Evolutionary conservation across 305 asterid genomes (phyloP), one percentile per base, ranked within the genome.

Genomic region (Euphrasia arctica): DNA sequence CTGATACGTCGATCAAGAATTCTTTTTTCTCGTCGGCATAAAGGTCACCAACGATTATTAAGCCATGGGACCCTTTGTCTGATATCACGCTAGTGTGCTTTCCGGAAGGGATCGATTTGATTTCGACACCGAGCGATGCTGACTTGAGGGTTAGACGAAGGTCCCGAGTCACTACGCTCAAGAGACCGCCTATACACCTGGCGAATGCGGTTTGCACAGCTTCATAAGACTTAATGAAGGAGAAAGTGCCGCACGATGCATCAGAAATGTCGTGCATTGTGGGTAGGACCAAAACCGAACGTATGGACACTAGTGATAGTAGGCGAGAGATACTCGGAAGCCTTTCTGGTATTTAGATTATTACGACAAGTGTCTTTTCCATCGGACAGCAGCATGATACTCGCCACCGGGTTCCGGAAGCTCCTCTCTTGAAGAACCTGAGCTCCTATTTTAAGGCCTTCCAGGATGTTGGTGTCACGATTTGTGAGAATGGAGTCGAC

Each of bases 191-290:
- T 0, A 43, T 43, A 4, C 49, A 43, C 49, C 49, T 43, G 0
- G 49, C 49, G 3, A 43, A 43, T 6, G 49, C 13, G 10, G 11
- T 0, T 9, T 43, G 49, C n/a, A 43, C 49, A 1, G 13, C 2
- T 11, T 9, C n/a, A 3, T 43, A 43, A 9, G n/a, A 43, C 49
- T 43, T 13, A 6, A 43, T 43, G 49, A 43, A 43, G 49, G 49
- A 43, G 49, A 43, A 43, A 43, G 49, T 43, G 13, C 49, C 49
- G 49, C 49, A n/a, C 0, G 55, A 62, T 3, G 65, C 72, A 7
- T 18, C 49, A 39, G 27, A 32, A 65, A 12, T 70, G 57, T 74
- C 14, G 22, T 49, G 58, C 49, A 43, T 43, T 43, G 49, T 43
- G 49, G 66, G 5, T 0, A 25, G 2, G 10, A 43, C 49, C 49